Evolutionary conservation across 2,329 filamentous ascomycete species (phyloP), one percentile per base, ranked within the genome.

Genomic region (Neonectria faginata): DNA sequence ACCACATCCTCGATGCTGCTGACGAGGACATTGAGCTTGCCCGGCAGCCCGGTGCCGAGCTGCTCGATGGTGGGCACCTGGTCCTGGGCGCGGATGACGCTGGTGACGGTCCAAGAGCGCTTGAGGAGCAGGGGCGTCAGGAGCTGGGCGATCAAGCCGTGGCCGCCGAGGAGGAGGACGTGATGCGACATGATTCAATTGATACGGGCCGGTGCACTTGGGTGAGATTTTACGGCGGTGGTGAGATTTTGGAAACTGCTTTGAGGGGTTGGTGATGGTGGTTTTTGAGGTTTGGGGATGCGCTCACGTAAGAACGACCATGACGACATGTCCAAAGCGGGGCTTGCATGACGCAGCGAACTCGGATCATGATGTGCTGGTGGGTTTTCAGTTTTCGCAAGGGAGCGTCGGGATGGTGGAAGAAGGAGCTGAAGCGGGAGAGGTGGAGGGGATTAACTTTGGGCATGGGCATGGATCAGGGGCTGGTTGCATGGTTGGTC

Each of bases 161-260:
- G 92, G 73, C 92, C 93, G 74, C 92, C 92, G 67, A 96, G 87
- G 69, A 96, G 80, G 65, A 94, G 88, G 64, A 94, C 88, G 75
- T 87, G 83, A 45, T 76, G 76, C 44, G 78, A 71, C 78, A 79
- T 79, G 42, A n/a, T 72, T 65, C 79, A 36, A n/a, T 72, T 65
- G 16, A 41, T 47, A 20, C 31, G 39, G 31, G 25, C n/a, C 3
- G 8, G 4, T n/a, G 36, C n/a, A 48, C 39, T 16, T 29, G 47
- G 41, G 44, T 42, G 47, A 61, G 52, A 57, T 29, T 52, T 56
- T 29, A 14, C 22, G 11, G 36, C 11, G 16, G 22, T 31, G 31
- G 45, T 51, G 18, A 51, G 29, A 33, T 33, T 33, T 33, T 10
- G 48, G 14, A 16, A 5, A 36, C 48, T 11, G 31, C n/a, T 20